Conservation (phyloP, 805 yeast genomes). For the Lipomyces chichibuensis region DNA sequence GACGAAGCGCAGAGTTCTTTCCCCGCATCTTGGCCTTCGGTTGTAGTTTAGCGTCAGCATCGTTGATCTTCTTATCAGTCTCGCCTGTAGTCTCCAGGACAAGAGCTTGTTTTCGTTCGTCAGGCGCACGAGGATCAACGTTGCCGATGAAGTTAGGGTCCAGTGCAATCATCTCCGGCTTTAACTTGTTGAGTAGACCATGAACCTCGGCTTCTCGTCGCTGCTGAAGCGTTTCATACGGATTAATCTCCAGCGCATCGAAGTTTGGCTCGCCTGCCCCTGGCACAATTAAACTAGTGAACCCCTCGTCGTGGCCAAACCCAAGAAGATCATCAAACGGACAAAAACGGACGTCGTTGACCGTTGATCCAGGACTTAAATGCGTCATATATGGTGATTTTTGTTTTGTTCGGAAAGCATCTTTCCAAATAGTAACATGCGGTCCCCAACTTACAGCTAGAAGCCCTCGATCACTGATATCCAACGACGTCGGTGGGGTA, state of each 20-base stretch:
- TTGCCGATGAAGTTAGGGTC: slow-evolving; percentile 88
- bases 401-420: slow-evolving; percentile 68
- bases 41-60: slow-evolving; percentile 55
- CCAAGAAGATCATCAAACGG: slow-evolving; percentile 98
- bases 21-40: slow-evolving; percentile 72
- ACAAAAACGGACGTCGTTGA: slow-evolving; percentile 70
- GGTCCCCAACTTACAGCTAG: slow-evolving; percentile 95
- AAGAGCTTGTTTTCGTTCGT: slow-evolving; percentile 62
- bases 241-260: slow-evolving; percentile 91
- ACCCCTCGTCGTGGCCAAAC: slow-evolving; percentile 76
- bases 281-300: slow-evolving; percentile 86
- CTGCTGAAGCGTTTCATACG: slow-evolving; percentile 87
- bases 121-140: slow-evolving; percentile 70
- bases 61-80: slow-evolving; percentile 44
- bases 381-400: slow-evolving; percentile 91
- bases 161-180: slow-evolving; percentile 88
- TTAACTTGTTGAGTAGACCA: slow-evolving; percentile 78
- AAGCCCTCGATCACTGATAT: slow-evolving; percentile 85
- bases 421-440: slow-evolving; percentile 93
- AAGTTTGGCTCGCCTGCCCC: slow-evolving; percentile 98
- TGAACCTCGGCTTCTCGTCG: slow-evolving; percentile 93
- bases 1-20: slow-evolving; percentile 81
- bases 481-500: slow-evolving; percentile 79
- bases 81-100: slow-evolving; percentile 47
- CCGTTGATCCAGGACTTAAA: slow-evolving; percentile 72